Base-by-base conservation (phyloP, 352 stramenopile species). In the Phytophthora sp. region DNA sequence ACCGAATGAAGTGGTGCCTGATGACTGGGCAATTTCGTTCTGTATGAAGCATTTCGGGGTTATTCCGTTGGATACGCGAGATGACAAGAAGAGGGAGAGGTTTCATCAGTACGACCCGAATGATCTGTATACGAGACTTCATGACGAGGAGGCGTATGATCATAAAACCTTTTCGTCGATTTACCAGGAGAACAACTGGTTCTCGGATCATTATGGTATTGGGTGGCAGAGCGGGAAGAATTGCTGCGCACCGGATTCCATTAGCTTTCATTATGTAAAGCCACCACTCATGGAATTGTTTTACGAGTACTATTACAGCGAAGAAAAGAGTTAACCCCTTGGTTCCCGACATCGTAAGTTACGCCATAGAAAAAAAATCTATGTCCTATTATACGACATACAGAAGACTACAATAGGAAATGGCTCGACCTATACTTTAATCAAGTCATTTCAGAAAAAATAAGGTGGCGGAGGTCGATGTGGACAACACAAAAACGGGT, bases 111-210 rank as follows among this genome's bases (percentile, higher is more conserved):
- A 94, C 67, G 79, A 91, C 52, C 86, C 88, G 5, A 75, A 79
- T n/a, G 63, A 84, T 23, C 60, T 96, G 26, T 94, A 84, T 57
- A 80, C 84, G 69, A 80, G 76, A 56, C 60, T 66, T 6, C 73
- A 93, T 71, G 82, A 95, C 69, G 72, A 82, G 31, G 73, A 88
- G 4, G 85, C 74, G 2, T 95, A 83, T 71, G 78, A 95, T 60
- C 84, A 93, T 67, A 71, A 59, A 0, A 45, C 93, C 26, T 94
- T 91, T 57, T 60, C 74, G 35, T 90, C 88, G 6, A 89, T 94
- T 59, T 91, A 92, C 57, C 73, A 93, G 24, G 86, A 94, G 64
- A 93, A 91, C 69, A 95, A 95, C 66, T 95, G 88, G 88, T 96
- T 94, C 65, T 93, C 86, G 55, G 86, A 96, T 63, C 86, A 94